Conservation (phyloP, 805 yeast genomes). For the Candida mattraensis region DNA sequence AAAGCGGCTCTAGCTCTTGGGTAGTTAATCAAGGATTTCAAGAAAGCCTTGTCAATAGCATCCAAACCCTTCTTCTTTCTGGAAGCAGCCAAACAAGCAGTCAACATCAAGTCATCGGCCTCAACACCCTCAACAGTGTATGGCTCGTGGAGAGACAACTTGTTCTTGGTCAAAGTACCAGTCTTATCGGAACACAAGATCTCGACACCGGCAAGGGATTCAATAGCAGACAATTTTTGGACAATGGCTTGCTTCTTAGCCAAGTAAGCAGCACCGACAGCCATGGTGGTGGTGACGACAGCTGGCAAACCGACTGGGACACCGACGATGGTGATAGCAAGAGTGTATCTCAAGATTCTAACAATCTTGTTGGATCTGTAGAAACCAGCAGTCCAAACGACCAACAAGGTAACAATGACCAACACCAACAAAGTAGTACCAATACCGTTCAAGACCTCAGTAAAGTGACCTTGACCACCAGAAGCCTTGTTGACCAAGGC, state of each 20-base stretch:
- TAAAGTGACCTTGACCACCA: slow-evolving; percentile 92
- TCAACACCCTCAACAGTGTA: slow-evolving; percentile 97
- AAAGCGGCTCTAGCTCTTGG: slow-evolving; percentile 93
- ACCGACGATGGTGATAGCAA: slow-evolving; percentile 96
- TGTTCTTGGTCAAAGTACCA: slow-evolving; percentile 97
- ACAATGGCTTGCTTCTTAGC: slow-evolving; percentile 98
- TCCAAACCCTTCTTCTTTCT: slow-evolving; percentile 98
- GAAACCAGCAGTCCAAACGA: slow-evolving; percentile 93
- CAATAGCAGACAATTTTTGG: slow-evolving; percentile 94
- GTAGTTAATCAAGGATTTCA: slow-evolving; percentile 81
- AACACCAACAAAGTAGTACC: slow-evolving; percentile 89
- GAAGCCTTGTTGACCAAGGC: slow-evolving; percentile 93
- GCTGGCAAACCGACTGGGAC: slow-evolving; percentile 99
- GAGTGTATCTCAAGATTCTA: slow-evolving; percentile 83
- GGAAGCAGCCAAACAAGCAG: slow-evolving; percentile 97
- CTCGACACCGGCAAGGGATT: slow-evolving; percentile 96
- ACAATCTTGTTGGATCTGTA: slow-evolving; percentile 89
- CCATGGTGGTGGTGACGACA: slow-evolving; percentile 98
- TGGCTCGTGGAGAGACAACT: slow-evolving; percentile 93
- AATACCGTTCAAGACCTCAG: slow-evolving; percentile 96
- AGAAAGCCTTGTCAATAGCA: slow-evolving; percentile 96
- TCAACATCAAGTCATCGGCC: slow-evolving; percentile 92
- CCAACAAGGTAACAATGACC: slow-evolving; percentile 81
- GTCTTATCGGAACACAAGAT: slow-evolving; percentile 97
- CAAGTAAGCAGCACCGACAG: slow-evolving; percentile 98